A percentile compares a stretch with the other conserved stretches of the same genome.
phyloP scores from a whole-genome alignment of 192 early-diverging fungal genomes.

The Obelidium mucronatum region DNA sequence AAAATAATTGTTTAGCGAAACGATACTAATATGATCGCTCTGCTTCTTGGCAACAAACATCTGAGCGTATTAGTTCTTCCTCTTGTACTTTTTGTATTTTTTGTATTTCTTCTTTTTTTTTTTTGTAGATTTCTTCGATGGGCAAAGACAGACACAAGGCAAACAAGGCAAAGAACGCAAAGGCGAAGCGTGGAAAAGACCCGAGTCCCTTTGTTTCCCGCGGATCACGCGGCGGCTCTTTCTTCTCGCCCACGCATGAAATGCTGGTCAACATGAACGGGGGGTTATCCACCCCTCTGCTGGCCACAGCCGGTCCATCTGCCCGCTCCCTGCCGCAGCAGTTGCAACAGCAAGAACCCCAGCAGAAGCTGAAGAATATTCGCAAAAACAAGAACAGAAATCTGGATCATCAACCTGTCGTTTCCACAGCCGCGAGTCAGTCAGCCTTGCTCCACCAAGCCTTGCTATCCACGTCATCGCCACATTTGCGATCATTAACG shows the following conservation, averaged over 20 bases:
- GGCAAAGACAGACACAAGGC: no score
- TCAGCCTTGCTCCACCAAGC: slow-evolving; percentile 39
- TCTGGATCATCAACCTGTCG: neutral
- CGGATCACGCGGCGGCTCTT: slow-evolving; percentile 25
- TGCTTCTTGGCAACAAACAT: no score
- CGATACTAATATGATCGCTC: no score
- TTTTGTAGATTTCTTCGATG: no score
- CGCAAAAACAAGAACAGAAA: neutral
- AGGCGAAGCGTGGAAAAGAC: neutral
- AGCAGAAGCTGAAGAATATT: slow-evolving; percentile 1
- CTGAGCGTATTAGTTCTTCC: no score
- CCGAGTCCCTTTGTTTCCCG: neutral
- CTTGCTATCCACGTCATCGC: slow-evolving; percentile 22
- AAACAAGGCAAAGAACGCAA: slow-evolving; percentile 2
- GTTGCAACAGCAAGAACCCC: neutral
- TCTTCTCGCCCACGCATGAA: slow-evolving; percentile 30
- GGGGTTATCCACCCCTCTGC: neutral
- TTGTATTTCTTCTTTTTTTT: slow-evolving; percentile 13
- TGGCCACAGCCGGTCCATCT: slow-evolving; percentile 1
- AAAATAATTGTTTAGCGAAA: no score
- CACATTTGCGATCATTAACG: slow-evolving; percentile 25
- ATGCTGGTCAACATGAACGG: neutral
- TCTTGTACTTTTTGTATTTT: no score
- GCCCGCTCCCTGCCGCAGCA: neutral
- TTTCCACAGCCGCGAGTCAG: neutral